phyloP scores from a whole-genome alignment of 1,284 basidiomycete species.

The Anthracocystis walkeri region DNA sequence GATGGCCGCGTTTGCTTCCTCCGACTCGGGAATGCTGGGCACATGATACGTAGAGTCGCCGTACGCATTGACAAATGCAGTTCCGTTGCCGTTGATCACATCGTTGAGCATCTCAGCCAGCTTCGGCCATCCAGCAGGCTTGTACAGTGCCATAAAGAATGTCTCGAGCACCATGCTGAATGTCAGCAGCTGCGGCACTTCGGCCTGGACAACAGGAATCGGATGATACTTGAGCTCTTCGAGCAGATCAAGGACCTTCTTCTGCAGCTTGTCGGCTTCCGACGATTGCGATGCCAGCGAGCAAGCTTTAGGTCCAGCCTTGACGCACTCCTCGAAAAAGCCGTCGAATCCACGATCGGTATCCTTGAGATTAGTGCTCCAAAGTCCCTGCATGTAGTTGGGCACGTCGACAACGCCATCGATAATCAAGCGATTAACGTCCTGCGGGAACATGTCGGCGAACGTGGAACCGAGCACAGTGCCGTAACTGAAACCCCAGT shows the following conservation, averaged over 20 bases:
- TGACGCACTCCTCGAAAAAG: constrained; percentile 49
- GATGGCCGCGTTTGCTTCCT: constrained; percentile 39
- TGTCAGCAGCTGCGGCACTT: constrained; percentile 49
- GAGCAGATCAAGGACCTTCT: constrained; percentile 39
- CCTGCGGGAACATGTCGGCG: constrained; percentile 54
- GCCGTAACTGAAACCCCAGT: constrained; percentile 59
- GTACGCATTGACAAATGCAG: constrained; percentile 38
- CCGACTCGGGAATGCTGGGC: constrained; percentile 30
- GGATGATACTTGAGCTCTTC: constrained; percentile 47
- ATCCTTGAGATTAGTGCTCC: constrained; percentile 40
- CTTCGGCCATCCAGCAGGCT: constrained; percentile 42
- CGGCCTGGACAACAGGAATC: constrained; percentile 35
- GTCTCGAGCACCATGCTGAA: constrained; percentile 41
- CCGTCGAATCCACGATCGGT: constrained; percentile 39
- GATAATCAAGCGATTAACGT: constrained; percentile 48
- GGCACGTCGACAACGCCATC: constrained; percentile 58
- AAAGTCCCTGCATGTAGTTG: constrained; percentile 42
- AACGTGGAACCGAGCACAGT: constrained; percentile 53
- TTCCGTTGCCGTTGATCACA: constrained; percentile 44
- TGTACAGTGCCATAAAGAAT: constrained; percentile 43
- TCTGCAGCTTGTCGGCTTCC: constrained; percentile 28
- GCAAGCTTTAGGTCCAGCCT: constrained; percentile 44
- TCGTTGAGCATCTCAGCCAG: constrained; percentile 45
- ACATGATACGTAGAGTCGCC: constrained; percentile 37
- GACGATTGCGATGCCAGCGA: constrained; percentile 28